A percentile compares a stretch with the other conserved stretches of the same genome.
phyloP scores from a whole-genome alignment of 768 basidiomycete genomes.

The Phlebiopsis flavidoalba region DNA sequence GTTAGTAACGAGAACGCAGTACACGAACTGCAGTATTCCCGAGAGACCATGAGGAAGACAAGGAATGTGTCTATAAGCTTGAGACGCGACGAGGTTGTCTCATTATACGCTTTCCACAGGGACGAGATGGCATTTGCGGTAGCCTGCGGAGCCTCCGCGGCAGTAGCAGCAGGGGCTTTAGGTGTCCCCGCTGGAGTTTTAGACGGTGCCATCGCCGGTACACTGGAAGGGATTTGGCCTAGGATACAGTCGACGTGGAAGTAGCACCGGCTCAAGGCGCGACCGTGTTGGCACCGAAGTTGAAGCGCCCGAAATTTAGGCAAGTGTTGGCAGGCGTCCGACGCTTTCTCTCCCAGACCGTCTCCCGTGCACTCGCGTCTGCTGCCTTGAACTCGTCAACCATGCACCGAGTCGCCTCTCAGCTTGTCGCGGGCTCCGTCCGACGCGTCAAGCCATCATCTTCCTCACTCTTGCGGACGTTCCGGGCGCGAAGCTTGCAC shows the following conservation, averaged over 20 bases:
- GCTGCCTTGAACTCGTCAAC: neutral
- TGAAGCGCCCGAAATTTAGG: constrained; percentile 12
- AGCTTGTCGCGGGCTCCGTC: neutral
- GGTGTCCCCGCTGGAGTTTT: constrained; percentile 25
- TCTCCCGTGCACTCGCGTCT: neutral
- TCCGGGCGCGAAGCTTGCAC: constrained; percentile 38
- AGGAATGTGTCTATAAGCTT: constrained; percentile 95
- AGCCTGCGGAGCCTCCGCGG: neutral
- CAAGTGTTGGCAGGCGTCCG: constrained; percentile 7
- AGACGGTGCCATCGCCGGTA: constrained; percentile 30
- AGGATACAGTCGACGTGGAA: constrained; percentile 3
- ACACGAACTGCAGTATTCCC: constrained; percentile 85
- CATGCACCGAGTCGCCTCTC: constrained; percentile 7
- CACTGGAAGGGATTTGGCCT: neutral
- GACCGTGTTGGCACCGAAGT: constrained; percentile 7
- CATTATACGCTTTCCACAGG: constrained; percentile 73
- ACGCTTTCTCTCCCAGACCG: neutral
- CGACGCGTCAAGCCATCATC: neutral
- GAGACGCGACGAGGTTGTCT: constrained; percentile 74
- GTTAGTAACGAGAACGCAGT: constrained; percentile 87
- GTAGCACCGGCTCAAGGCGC: neutral
- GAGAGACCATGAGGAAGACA: constrained; percentile 88
- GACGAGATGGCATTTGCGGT: constrained; percentile 37
- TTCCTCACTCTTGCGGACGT: neutral
- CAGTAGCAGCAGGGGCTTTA: constrained; percentile 9